Evolutionary conservation across 208 protist genomes (phyloP).

Genomic region (Strigomonas culicis): DNA sequence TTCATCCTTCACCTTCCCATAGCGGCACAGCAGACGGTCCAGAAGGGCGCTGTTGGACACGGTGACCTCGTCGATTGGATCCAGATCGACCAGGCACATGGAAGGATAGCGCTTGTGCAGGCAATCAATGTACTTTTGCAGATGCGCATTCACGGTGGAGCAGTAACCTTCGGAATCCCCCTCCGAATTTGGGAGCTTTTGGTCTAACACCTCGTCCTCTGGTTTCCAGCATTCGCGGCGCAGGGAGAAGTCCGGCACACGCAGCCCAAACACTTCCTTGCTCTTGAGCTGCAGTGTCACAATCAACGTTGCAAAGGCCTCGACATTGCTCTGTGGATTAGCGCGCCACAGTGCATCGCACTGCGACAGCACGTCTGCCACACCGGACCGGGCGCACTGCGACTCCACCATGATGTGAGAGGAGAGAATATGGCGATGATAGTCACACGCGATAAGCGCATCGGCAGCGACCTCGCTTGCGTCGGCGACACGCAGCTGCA

Average conservation of each 20-base stretch:
- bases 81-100: slow-evolving; percentile 67
- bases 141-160: slow-evolving; percentile 36
- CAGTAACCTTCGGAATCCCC: slow-evolving; percentile 24
- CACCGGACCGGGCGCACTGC: slow-evolving; percentile 63
- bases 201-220: slow-evolving; percentile 74
- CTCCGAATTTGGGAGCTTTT: slow-evolving; percentile 34
- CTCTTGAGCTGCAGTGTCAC: slow-evolving; percentile 72
- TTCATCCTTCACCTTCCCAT: slow-evolving; percentile 70
- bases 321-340: slow-evolving; percentile 30
- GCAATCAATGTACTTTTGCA: slow-evolving; percentile 66
- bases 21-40: slow-evolving; percentile 75
- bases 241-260: slow-evolving; percentile 79
- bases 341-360: slow-evolving; percentile 55
- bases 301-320: slow-evolving; percentile 57
- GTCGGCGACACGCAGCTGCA: slow-evolving; percentile 26
- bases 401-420: slow-evolving; percentile 79
- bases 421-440: slow-evolving; percentile 65
- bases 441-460: slow-evolving; percentile 72
- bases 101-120: slow-evolving; percentile 54
- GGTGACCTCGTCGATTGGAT: slow-evolving; percentile 47
- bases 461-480: slow-evolving; percentile 50
- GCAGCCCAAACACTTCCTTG: slow-evolving; percentile 74
- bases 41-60: slow-evolving; percentile 60
- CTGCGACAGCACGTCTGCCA: slow-evolving; percentile 50
- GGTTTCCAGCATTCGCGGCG: slow-evolving; percentile 47